Evolutionary conservation across 2,329 filamentous ascomycete genomes (phyloP), one percentile per base, ranked within the genome.

Genomic region (Periconia sp.): DNA sequence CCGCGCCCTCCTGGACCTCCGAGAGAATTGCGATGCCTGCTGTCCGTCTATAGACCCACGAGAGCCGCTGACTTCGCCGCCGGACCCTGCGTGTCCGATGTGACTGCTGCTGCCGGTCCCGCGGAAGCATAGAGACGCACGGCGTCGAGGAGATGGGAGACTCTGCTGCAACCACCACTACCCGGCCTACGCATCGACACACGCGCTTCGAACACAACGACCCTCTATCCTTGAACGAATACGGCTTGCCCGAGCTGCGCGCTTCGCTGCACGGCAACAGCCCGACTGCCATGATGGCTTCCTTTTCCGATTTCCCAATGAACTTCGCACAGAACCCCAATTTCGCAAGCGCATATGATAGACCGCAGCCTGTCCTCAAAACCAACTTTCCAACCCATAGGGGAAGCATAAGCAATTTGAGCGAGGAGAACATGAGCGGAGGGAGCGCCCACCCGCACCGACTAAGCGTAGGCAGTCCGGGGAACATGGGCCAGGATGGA

Each of bases 161-260:
- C 35, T 53, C 56, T 33, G 53, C 52, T 55, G 61, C 61, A 44
- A 59, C 55, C 37, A 18, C 15, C 34, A 5, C 21, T 17, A 16
- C 59, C 33, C 65, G 64, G 59, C 56, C 59, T 36, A 59, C 61
- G 41, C 48, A 58, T 36, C 60, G 55, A 36, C 57, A 59, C 30
- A 44, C 54, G 18, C 57, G 47, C 40, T 57, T 59, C 48, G 64
- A 66, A 18, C 57, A 61, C 56, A 61, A 69, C 54, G 62, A 68
- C 34, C 54, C 62, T 17, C 55, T 69, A 40, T 56, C 61, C n/a
- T 51, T 69, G 47, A 58, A 56, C 54, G 67, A 68, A 17, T 70
- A 65, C 52, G 64, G 63, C 36, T 52, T 70, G 11, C 44, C 63
- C 15, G 62, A 65, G 30, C 56, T 63, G 21, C 58, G 61, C 32